Evolutionary conservation across 768 basidiomycete species (phyloP).

Genomic region (Floccularia luteovirens): DNA sequence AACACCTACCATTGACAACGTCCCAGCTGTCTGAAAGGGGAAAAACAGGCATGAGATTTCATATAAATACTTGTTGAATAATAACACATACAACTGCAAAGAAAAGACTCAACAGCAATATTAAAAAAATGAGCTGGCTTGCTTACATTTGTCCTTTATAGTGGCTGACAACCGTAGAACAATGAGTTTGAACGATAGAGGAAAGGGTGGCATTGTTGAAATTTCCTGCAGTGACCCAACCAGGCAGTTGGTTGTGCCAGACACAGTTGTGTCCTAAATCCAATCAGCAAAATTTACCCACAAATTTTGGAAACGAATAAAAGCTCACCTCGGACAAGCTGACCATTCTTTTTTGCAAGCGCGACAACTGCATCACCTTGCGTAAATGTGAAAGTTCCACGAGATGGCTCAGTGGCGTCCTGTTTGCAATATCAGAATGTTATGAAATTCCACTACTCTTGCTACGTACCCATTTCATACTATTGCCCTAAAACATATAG

Average conservation of each 20-base stretch:
- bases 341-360: conserved; percentile 36
- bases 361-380: conserved; percentile 34
- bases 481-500: conserved; percentile 22
- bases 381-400: conserved; percentile 37
- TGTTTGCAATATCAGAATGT: conserved; percentile 10
- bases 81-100: neutral
- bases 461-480: conserved; percentile 44
- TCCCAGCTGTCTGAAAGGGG: conserved; percentile 27
- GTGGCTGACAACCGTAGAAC: conserved; percentile 38
- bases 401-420: conserved; percentile 46
- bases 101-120: neutral
- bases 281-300: neutral
- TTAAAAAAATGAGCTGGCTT: neutral
- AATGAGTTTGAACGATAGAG: conserved; percentile 40
- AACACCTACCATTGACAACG: conserved; percentile 39
- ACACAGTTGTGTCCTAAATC: conserved; percentile 32
- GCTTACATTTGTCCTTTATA: conserved; percentile 38
- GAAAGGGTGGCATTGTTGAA: conserved; percentile 35
- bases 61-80: no score
- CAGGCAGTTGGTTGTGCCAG: conserved; percentile 46
- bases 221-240: conserved; percentile 36
- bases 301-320: no score
- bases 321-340: conserved; percentile 34
- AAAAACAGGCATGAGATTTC: neutral
- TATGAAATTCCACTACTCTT: neutral